A percentile compares a stretch with the other conserved stretches of the same genome.
Evolutionary conservation across 768 basidiomycete species (phyloP).

Genomic region (Calocera cornea): DNA sequence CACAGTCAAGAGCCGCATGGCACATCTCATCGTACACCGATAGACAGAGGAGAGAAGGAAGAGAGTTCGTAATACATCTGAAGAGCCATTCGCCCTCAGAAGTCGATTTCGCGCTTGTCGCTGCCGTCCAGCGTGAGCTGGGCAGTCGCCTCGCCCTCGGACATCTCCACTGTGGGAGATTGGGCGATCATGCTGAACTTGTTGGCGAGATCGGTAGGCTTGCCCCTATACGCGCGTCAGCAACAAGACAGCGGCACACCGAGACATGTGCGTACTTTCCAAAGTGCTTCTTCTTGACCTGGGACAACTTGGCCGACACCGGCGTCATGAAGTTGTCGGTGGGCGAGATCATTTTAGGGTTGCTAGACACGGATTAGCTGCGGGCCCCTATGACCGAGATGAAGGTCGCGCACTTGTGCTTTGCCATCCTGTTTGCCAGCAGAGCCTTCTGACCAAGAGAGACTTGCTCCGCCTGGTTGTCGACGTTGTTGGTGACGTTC

Average conservation of each 20-base stretch:
- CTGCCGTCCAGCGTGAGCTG: not conserved
- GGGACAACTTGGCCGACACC: constrained; percentile 78
- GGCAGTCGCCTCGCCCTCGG: not conserved
- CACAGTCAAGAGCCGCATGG: not conserved
- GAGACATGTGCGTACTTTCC: constrained; percentile 47
- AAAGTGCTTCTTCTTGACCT: constrained; percentile 89
- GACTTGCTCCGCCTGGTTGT: constrained; percentile 41
- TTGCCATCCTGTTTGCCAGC: constrained; percentile 85
- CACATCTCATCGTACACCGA: constrained; percentile 3
- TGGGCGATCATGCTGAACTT: constrained; percentile 3
- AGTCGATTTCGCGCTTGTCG: not conserved
- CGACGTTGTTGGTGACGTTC: constrained; percentile 39
- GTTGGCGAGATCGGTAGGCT: not conserved
- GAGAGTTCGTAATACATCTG: not conserved
- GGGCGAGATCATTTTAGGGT: constrained; percentile 79
- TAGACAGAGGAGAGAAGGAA: not conserved
- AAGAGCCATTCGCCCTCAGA: not conserved
- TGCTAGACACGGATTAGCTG: constrained; percentile 34
- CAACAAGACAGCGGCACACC: not conserved
- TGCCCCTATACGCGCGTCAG: not conserved
- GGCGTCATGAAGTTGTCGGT: constrained; percentile 94
- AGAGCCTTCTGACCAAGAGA: constrained; percentile 77
- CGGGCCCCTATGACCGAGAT: not conserved
- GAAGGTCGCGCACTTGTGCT: constrained; percentile 37
- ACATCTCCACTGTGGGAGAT: not conserved